Evolutionary conservation across 1,284 basidiomycete species (phyloP).

Genomic region (Cryptococcus amylolentus): DNA sequence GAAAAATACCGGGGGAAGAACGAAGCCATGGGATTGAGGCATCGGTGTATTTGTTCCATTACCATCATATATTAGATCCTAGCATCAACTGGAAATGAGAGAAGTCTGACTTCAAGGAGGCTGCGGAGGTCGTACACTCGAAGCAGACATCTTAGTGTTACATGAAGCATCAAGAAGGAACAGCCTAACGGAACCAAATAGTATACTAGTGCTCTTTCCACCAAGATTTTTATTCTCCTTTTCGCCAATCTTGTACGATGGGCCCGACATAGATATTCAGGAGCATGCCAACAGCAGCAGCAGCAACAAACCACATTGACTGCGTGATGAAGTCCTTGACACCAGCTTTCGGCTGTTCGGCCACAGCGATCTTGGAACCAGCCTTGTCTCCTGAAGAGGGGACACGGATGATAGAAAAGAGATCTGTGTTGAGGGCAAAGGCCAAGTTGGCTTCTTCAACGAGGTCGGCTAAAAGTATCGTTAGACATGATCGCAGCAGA

Average conservation of each 20-base stretch:
- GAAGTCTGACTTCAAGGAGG: too few species aligned
- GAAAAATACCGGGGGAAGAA: too few species aligned
- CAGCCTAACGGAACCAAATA: too few species aligned
- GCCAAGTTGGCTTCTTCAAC: conserved; percentile 65
- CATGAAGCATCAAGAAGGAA: too few species aligned
- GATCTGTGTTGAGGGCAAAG: conserved; percentile 64
- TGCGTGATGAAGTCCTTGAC: conserved; percentile 1
- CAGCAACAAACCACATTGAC: conserved; percentile 16
- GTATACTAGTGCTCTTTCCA: too few species aligned
- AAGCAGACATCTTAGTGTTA: too few species aligned
- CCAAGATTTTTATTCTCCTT: too few species aligned
- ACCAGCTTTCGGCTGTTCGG: background rate
- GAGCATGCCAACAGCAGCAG: conserved; percentile 15
- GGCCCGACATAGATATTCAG: conserved; percentile 18
- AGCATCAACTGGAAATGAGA: too few species aligned
- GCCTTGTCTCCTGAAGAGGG: conserved; percentile 3
- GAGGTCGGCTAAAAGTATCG: conserved; percentile 46
- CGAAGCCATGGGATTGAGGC: too few species aligned
- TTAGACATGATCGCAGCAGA: background rate
- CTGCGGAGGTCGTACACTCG: too few species aligned
- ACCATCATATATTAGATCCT: too few species aligned
- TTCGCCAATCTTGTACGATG: background rate
- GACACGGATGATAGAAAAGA: conserved; percentile 58
- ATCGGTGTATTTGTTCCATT: too few species aligned
- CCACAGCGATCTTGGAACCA: background rate